These are phyloP conservation scores for Cercospora sesami DNA, from an alignment of 2,329 filamentous ascomycete species.

Conservation along the genomic window DNA sequence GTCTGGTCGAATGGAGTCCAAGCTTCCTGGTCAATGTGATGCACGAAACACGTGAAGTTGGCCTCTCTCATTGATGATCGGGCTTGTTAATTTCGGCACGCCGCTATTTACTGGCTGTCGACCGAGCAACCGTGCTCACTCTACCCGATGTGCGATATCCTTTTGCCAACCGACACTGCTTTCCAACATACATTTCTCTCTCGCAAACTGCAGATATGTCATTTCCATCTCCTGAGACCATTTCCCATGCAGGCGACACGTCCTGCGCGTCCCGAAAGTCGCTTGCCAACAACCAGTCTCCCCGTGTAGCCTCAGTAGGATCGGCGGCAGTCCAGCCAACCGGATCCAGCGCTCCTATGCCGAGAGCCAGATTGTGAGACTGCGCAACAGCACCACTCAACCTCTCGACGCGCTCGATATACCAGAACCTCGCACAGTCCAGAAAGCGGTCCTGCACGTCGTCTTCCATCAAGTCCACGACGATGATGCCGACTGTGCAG, in stretches of 20 bases:
- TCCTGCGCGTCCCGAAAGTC: not conserved
- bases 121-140: not conserved
- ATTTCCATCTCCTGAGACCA: not conserved
- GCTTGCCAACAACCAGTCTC: not conserved
- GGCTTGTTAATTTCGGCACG: not conserved
- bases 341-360: not conserved
- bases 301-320: not conserved
- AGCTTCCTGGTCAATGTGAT: not conserved
- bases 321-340: not conserved
- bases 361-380: constrained; percentile 12
- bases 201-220: not conserved
- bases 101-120: not conserved
- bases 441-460: not conserved
- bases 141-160: not conserved
- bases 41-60: not conserved
- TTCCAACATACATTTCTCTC: not conserved
- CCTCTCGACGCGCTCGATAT: constrained; percentile 30
- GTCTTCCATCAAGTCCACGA: not conserved
- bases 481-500: not conserved
- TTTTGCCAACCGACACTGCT: not conserved
- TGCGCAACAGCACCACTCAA: constrained; percentile 14
- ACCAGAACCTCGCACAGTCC: constrained; percentile 29
- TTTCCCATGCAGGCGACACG: not conserved
- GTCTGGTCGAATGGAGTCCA: not conserved
- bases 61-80: not conserved